Evolutionary conservation across 192 early-diverging fungal genomes (phyloP), one percentile per base, ranked within the genome.

Genomic region (Backusella tuberculispora): DNA sequence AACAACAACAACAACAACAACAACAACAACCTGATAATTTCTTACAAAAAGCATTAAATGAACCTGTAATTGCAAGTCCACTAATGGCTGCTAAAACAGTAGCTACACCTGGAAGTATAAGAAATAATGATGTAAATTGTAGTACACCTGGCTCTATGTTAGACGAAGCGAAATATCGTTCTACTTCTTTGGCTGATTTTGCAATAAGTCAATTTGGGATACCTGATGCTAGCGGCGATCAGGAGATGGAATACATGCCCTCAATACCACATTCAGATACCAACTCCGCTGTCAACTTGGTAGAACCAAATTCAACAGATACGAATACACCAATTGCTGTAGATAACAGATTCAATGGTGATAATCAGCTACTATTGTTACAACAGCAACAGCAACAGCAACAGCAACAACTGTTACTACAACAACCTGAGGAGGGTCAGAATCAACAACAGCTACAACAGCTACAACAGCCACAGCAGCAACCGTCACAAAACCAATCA

Each of bases 21-120:
- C 34, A 7, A 9, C 45, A 9, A 8, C 37, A 17, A 17, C 37
- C 43, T 1, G 43, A 66, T n/a, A 46, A 46, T 17, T 26, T 73
- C 21, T 71, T 77, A 63, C 19, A 53, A 26, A 73, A 77, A 34
- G 71, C 71, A 29, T 4, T 77, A 4, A 40, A 40, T 47, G 76
- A 77, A 63, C 63, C 71, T 29, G 63, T 73, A 0, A 24, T 68
- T 45, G 65, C 75, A 26, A 77, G 70, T 53, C 71, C 76, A 12
- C 65, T 77, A 12, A 72, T 77, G 70, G 76, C 70, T 19, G 41
- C 76, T 8, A 77, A 77, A 64, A 66, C 76, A 21, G 46, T 77
- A 17, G 70, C 65, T 34, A 72, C 71, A 0, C 76, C 76, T 19
- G 42, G 43, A 19, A 53, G 50, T 53, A 19, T 53, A 21, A 21